Conservation (phyloP, 164 flowering plant genomes). For the Hamamelis virginiana region DNA sequence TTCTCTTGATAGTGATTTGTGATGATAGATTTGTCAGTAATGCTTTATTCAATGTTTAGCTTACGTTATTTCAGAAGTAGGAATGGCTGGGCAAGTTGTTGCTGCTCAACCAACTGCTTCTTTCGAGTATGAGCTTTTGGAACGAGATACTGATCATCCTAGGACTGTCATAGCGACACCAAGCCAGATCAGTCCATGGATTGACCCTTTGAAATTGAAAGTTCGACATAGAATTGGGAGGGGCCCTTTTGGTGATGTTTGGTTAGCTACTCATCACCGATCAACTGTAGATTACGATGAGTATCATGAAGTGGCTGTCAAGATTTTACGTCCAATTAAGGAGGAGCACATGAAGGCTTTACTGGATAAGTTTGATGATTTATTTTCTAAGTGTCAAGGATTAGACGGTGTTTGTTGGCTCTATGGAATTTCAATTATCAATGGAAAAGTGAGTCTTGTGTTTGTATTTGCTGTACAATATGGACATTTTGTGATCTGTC, state of each 20-base stretch:
- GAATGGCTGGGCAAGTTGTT: constrained; percentile 63
- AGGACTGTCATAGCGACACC: constrained; percentile 62
- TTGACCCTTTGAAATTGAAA: constrained; percentile 65
- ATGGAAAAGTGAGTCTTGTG: constrained; percentile 53
- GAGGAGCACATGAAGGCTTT: constrained; percentile 48
- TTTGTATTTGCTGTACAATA: not conserved
- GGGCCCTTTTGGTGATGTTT: constrained; percentile 88
- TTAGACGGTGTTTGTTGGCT: constrained; percentile 58
- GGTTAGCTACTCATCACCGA: constrained; percentile 85
- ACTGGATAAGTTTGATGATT: constrained; percentile 48
- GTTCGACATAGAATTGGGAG: constrained; percentile 83
- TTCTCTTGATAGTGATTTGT: not conserved
- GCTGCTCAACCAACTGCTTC: constrained; percentile 27
- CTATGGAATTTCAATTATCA: constrained; percentile 64
- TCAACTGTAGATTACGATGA: constrained; percentile 66
- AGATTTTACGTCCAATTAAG: constrained; percentile 67
- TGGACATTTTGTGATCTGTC: not conserved
- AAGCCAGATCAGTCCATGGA: constrained; percentile 49
- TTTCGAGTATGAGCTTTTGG: constrained; percentile 72
- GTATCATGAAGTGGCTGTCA: constrained; percentile 85
- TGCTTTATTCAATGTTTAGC: not conserved
- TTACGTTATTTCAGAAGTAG: constrained; percentile 8
- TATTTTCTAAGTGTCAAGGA: constrained; percentile 50
- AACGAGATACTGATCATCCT: constrained; percentile 56
- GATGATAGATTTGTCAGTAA: not conserved